Evolutionary conservation across 2,329 filamentous ascomycete genomes (phyloP), one percentile per base, ranked within the genome.

Genomic region (Sporothrix euskadiensis): DNA sequence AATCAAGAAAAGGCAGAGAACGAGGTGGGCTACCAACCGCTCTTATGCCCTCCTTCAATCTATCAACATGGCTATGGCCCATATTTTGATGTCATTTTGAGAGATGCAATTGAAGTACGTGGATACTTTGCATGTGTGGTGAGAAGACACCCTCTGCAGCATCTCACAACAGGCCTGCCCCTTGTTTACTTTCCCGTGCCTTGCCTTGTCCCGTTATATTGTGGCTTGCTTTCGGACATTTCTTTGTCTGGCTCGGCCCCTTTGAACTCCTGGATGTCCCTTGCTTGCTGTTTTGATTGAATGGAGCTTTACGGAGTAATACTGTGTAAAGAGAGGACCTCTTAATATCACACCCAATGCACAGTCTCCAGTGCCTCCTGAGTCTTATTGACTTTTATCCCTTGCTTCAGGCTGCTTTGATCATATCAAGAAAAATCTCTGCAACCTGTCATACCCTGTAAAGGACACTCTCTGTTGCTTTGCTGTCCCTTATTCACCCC

Each of bases 1-100:
- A 73, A 74, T 56, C 56, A 54, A 71, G 49, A 44, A 68, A 56
- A 26, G 3, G 54, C 26, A 49, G 26, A 32, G 44, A 68, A 52
- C 8, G 26, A 35, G 26, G 14, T 47, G 65, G 65, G 65, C 10
- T 16, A 12, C n/a, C 41, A 47, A 16, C 39, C 14, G 39, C 22
- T 61, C 16, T 12, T 4, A 0, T 16, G 32, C 3, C 32, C 32
- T 26, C 39, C n/a, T 65, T 47, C 16, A 47, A 44, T 65, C 5
- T 41, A 61, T 32, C 22, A 19, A 30, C 14, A 14, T 9, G 19
- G n/a, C n/a, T 26, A 26, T 26, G 26, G 26, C 26, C 26, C 16
- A 39, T 4, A 4, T 41, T 14, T 59, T 7, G 30, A 19, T 7
- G 16, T 19, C 3, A 30, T 10, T 10, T 35, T 3, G 32, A 61